Conservation (phyloP, 768 basidiomycete genomes). For the Nidularia pulvinata region DNA sequence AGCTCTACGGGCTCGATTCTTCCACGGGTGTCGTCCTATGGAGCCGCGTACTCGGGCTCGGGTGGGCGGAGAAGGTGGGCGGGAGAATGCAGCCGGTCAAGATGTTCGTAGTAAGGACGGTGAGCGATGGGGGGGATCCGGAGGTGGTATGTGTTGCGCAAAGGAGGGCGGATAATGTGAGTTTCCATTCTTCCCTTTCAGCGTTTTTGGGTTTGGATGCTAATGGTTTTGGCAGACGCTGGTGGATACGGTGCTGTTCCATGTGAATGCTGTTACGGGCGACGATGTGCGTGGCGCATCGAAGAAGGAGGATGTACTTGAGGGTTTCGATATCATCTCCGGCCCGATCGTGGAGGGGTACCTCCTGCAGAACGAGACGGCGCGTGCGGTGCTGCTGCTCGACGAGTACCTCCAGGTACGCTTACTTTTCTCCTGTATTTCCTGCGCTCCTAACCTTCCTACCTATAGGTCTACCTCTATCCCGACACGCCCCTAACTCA, state of each 20-base stretch:
- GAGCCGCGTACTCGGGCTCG: conserved; percentile 76
- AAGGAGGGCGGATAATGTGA: conserved; percentile 60
- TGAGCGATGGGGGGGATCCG: conserved; percentile 47
- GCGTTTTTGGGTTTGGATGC: neutral
- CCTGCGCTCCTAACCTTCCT: neutral
- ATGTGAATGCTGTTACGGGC: conserved; percentile 81
- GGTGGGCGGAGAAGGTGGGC: conserved; percentile 59
- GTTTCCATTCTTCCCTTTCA: conserved; percentile 14
- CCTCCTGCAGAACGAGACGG: conserved; percentile 42
- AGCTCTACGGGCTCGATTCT: conserved; percentile 82
- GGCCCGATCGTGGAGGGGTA: conserved; percentile 63
- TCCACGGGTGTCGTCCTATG: conserved; percentile 77
- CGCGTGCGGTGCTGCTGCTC: conserved; percentile 56
- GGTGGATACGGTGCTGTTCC: conserved; percentile 75
- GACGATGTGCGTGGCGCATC: conserved; percentile 40
- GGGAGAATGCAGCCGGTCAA: conserved; percentile 58
- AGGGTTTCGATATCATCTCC: conserved; percentile 61
- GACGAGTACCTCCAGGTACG: conserved; percentile 79
- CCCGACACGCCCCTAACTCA: conserved; percentile 53
- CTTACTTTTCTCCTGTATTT: conserved; percentile 2
- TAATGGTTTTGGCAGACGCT: conserved; percentile 36
- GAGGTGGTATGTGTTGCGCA: conserved; percentile 66
- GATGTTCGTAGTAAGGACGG: conserved; percentile 53
- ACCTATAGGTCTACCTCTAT: conserved; percentile 58
- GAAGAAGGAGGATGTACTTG: conserved; percentile 33